A percentile compares a stretch with the other conserved stretches of the same genome.
phyloP scores from a whole-genome alignment of 140 eudicot species.

The Anethum foeniculum region DNA sequence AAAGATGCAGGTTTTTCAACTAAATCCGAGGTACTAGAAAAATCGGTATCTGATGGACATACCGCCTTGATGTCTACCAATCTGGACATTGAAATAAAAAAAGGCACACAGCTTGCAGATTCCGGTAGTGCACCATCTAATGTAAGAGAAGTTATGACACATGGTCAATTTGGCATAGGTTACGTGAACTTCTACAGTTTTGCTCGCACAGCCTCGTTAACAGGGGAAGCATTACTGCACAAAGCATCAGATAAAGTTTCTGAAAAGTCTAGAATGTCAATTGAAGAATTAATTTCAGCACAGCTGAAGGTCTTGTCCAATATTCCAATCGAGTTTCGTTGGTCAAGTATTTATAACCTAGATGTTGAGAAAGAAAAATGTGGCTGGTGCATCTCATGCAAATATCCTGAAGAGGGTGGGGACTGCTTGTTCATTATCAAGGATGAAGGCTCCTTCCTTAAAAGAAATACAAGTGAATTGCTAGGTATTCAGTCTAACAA shows the following conservation, averaged over 20 bases:
- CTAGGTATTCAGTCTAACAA: conserved; percentile 36
- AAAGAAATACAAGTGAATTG: conserved; percentile 35
- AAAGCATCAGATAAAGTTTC: conserved; percentile 51
- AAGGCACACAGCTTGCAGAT: conserved; percentile 17
- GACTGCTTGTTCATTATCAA: conserved; percentile 56
- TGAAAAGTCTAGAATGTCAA: conserved; percentile 36
- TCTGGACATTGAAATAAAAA: conserved; percentile 18
- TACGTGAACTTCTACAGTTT: conserved; percentile 60
- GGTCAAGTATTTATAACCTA: conserved; percentile 56
- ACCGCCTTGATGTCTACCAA: not conserved
- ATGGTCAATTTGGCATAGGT: conserved; percentile 16
- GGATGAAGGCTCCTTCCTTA: conserved; percentile 28
- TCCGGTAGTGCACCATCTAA: conserved; percentile 12
- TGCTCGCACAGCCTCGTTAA: conserved; percentile 65
- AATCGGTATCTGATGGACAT: conserved; percentile 13
- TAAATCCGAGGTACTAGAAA: conserved; percentile 5
- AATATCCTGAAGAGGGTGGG: conserved; percentile 62
- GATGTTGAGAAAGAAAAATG: conserved; percentile 68
- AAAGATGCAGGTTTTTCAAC: conserved; percentile 9
- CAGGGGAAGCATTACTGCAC: conserved; percentile 41
- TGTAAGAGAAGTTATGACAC: conserved; percentile 16
- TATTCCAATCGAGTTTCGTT: conserved; percentile 48
- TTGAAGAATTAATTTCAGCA: conserved; percentile 48
- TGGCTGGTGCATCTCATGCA: conserved; percentile 87
- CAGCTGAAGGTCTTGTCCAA: conserved; percentile 63